Base-by-base conservation (phyloP, 176 grass and related monocot species). In the Tillandsia leiboldiana region DNA sequence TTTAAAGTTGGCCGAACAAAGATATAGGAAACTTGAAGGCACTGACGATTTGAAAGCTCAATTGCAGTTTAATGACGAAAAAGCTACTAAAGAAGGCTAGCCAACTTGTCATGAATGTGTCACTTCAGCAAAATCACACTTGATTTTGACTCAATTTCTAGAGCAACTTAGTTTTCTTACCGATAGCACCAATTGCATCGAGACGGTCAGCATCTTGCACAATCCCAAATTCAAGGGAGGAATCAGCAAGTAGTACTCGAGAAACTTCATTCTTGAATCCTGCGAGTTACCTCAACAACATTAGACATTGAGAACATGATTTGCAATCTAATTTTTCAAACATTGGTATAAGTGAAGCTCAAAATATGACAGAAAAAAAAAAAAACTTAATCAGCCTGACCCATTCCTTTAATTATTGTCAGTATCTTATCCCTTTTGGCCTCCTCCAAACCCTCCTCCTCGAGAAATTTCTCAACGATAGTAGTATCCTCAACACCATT, bases 151-250 rank as follows among this genome's bases (percentile, higher is more conserved):
- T 20, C 9, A 67, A 62, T 51, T 77, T 58, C 2, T 15, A 63
- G 15, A 29, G 11, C 26, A 72, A 49, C 49, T 10, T n/a, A 76
- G 57, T 9, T 57, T 57, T 49, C 63, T 85, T 87, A 90, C 89
- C 94, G 70, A 90, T 92, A 24, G 89, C 93, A 57, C 86, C 93
- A 75, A 93, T 90, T 78, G 94, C 86, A 75, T 97, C 89, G 10
- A 97, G 79, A 11, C 89, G 84, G 82, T 93, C 94, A 49, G 89
- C 94, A 79, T 97, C 89, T 87, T 97, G 89, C 53, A 97, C 94
- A 77, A 97, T 80, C 53, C 77, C 82, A 76, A 97, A 87, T 78
- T 97, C 94, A 73, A 83, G 28, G 22, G 84, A 74, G 48, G 75
- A 75, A 12, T 90, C 73, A 18, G 42, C 28, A 64, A 66, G 50